A percentile compares a stretch with the other conserved stretches of the same genome.
Conservation (phyloP, 768 basidiomycete genomes). For the Boletus rubescentipes region DNA sequence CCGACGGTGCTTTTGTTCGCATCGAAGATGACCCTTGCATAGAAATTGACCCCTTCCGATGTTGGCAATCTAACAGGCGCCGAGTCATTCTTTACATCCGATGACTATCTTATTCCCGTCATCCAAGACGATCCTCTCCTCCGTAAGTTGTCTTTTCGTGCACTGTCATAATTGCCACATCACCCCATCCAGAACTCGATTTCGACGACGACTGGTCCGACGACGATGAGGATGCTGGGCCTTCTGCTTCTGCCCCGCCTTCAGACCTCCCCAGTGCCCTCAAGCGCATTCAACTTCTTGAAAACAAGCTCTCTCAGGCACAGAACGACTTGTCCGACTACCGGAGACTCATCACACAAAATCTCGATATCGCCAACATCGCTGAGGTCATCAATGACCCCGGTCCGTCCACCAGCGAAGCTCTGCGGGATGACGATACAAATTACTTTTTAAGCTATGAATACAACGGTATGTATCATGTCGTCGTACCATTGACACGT, state of each 20-base stretch:
- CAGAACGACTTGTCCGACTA: conserved; percentile 65
- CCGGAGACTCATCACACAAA: conserved; percentile 52
- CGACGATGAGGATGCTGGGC: conserved; percentile 30
- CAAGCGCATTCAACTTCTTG: conserved; percentile 55
- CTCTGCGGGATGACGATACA: conserved; percentile 76
- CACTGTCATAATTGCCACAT: background rate
- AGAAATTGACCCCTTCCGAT: conserved; percentile 55
- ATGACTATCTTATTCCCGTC: conserved; percentile 79
- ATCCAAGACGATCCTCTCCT: conserved; percentile 87
- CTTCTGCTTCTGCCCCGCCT: conserved; percentile 15
- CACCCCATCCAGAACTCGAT: conserved; percentile 51
- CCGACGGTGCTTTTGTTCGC: background rate
- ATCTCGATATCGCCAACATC: conserved; percentile 47
- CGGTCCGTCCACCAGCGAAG: conserved; percentile 21
- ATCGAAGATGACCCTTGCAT: conserved; percentile 3
- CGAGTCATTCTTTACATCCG: conserved; percentile 66
- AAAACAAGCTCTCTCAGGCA: conserved; percentile 59
- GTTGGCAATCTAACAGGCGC: conserved; percentile 49
- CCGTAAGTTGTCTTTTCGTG: conserved; percentile 51
- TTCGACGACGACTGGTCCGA: conserved; percentile 76
- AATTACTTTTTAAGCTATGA: conserved; percentile 94
- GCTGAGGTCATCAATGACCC: conserved; percentile 43
- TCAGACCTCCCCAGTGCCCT: conserved; percentile 34
- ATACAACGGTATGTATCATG: conserved; percentile 62
- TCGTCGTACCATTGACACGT: background rate